These are phyloP conservation scores for Naganishia albida DNA, from an alignment of 1,284 basidiomycete species.

Conservation along the genomic window DNA sequence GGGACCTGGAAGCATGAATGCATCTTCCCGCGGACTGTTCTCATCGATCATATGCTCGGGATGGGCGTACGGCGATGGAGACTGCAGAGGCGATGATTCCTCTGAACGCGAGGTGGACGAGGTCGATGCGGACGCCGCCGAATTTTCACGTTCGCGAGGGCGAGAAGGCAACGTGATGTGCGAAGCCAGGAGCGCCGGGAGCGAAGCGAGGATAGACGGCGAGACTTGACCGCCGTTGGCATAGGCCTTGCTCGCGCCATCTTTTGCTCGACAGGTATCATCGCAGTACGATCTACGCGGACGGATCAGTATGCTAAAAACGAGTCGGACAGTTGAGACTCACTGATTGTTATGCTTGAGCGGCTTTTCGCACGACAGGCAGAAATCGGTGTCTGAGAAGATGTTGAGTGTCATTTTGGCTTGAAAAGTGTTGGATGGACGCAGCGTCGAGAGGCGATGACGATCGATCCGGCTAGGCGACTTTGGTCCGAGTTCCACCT, in stretches of 20 bases:
- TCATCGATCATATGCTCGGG: conserved; percentile 23
- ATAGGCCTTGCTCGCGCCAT: conserved; percentile 23
- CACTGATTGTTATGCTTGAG: conserved; percentile 31
- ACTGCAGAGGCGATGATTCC: conserved; percentile 34
- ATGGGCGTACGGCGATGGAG: conserved; percentile 31
- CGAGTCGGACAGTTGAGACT: conserved; percentile 2
- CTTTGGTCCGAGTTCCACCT: conserved; percentile 1
- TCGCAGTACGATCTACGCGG: conserved; percentile 32
- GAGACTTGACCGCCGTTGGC: conserved; percentile 25
- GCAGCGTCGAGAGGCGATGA: conserved; percentile 15
- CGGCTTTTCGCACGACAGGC: conserved; percentile 34
- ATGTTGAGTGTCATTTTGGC: conserved; percentile 33
- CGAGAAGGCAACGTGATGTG: conserved; percentile 17
- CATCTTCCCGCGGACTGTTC: conserved; percentile 32
- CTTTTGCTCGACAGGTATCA: conserved; percentile 32
- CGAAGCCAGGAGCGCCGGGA: conserved; percentile 32
- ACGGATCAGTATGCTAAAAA: not conserved
- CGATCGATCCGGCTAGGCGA: conserved; percentile 7
- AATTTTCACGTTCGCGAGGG: conserved; percentile 1
- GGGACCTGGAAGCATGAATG: conserved; percentile 33
- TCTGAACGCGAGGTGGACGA: conserved; percentile 31
- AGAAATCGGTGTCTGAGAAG: conserved; percentile 32
- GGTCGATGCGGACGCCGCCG: conserved; percentile 17
- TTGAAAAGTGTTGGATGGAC: conserved; percentile 5
- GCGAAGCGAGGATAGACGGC: conserved; percentile 34